Percentiles rank a stretch among this genome's conserved stretches.
phyloP scores from a whole-genome alignment of 345 rosid species.

The Mercurialis annua region DNA sequence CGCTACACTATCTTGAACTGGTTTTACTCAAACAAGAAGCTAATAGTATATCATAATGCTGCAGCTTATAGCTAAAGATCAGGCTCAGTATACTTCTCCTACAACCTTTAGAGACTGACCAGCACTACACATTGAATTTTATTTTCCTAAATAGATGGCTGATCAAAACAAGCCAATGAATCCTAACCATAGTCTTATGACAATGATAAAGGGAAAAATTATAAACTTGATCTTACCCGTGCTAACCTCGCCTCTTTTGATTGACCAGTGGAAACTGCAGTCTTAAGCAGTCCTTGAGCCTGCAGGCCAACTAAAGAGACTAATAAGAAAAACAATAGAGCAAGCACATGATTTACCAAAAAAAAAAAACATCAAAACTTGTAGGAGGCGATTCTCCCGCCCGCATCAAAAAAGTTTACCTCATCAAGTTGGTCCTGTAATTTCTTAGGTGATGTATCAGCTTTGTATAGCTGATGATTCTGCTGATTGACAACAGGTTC shows the following conservation, averaged over 20 bases:
- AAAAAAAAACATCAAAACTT: constrained; percentile 4
- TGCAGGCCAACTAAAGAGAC: constrained; percentile 36
- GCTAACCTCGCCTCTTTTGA: constrained; percentile 98
- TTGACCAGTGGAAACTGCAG: constrained; percentile 76
- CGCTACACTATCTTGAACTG: not conserved
- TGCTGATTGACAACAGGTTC: constrained; percentile 41
- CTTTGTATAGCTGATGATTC: constrained; percentile 41
- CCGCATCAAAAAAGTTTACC: constrained; percentile 40
- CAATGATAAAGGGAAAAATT: not conserved
- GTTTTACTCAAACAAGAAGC: not conserved
- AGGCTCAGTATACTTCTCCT: not conserved
- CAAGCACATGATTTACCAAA: constrained; percentile 10
- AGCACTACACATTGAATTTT: not conserved
- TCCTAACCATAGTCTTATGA: not conserved
- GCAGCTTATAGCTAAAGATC: not conserved
- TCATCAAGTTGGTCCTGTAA: constrained; percentile 90
- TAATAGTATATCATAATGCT: not conserved
- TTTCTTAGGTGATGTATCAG: constrained; percentile 41
- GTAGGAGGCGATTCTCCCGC: constrained; percentile 13
- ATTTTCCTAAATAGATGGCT: not conserved
- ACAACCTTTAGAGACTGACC: constrained; percentile 1
- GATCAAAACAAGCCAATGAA: not conserved
- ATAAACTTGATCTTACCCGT: constrained; percentile 58
- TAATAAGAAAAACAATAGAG: constrained; percentile 19
- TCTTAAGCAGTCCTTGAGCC: constrained; percentile 96